Conservation (phyloP, 2,329 filamentous ascomycete species). For the Cadophora malorum region DNA sequence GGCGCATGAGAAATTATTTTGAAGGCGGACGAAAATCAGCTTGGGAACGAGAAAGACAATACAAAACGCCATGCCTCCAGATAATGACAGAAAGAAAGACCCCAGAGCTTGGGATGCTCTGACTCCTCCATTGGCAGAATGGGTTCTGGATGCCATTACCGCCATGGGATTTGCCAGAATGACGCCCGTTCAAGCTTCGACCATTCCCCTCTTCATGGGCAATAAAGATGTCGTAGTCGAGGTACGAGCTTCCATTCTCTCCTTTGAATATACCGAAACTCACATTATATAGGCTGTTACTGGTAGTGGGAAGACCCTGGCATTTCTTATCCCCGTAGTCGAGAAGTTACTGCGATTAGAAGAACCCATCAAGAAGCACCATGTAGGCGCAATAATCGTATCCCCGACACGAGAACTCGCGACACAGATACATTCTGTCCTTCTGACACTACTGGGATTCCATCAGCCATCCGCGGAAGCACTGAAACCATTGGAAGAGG, state of each 20-base stretch:
- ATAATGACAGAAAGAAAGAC: conserved; percentile 50
- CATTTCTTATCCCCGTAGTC: conserved; percentile 83
- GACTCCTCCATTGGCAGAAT: conserved; percentile 75
- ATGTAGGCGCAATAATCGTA: conserved; percentile 89
- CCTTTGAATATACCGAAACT: conserved; percentile 6
- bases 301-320: conserved; percentile 87
- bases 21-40: neutral
- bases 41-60: conserved; percentile 1
- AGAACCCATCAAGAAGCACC: conserved; percentile 85
- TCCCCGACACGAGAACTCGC: conserved; percentile 94
- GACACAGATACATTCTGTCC: conserved; percentile 84
- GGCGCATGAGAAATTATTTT: conserved; percentile 15
- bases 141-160: conserved; percentile 83
- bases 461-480: conserved; percentile 78
- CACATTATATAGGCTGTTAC: conserved; percentile 72
- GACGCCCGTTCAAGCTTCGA: conserved; percentile 94
- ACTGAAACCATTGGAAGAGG: conserved; percentile 59
- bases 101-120: conserved; percentile 70
- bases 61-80: conserved; percentile 36
- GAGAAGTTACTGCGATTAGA: conserved; percentile 81
- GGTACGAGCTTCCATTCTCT: conserved; percentile 48
- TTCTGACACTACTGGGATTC: conserved; percentile 79
- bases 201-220: conserved; percentile 84
- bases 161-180: conserved; percentile 87
- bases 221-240: conserved; percentile 95